These are phyloP conservation scores for Ambrosiella cleistominuta DNA, from an alignment of 2,329 filamentous ascomycete species.

Conservation along the genomic window DNA sequence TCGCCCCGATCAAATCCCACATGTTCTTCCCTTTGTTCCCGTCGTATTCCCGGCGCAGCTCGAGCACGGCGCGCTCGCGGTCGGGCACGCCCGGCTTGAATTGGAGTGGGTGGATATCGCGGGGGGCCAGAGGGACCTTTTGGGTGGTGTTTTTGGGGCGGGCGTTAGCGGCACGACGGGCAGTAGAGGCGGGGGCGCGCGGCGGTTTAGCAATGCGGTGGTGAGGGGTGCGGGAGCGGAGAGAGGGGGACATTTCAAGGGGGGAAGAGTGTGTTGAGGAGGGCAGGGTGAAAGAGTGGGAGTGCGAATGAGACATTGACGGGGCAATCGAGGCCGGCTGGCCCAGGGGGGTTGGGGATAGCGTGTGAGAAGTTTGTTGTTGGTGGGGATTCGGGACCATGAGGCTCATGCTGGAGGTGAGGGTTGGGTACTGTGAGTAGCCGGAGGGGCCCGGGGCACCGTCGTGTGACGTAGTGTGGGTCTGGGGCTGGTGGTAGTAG, in stretches of 20 bases:
- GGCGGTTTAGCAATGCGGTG: background rate
- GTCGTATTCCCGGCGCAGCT: constrained; percentile 29
- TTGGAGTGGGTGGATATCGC: constrained; percentile 17
- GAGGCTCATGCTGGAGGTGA: background rate
- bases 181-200: background rate
- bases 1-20: constrained; percentile 35
- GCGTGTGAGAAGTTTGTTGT: background rate
- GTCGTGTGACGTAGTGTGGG: background rate
- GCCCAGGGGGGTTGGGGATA: constrained; percentile 19
- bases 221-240: background rate
- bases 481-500: constrained; percentile 1
- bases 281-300: background rate
- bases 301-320: background rate
- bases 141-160: constrained; percentile 1
- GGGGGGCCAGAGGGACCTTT: background rate
- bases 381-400: background rate
- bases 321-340: background rate
- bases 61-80: constrained; percentile 32
- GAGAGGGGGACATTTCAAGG: background rate
- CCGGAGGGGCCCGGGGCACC: background rate
- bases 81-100: constrained; percentile 29
- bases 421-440: background rate
- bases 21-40: constrained; percentile 37
- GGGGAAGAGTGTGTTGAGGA: too few species aligned
- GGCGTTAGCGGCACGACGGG: background rate